Evolutionary conservation across 352 stramenopile species (phyloP).

Genomic region (Phytophthora litchii): DNA sequence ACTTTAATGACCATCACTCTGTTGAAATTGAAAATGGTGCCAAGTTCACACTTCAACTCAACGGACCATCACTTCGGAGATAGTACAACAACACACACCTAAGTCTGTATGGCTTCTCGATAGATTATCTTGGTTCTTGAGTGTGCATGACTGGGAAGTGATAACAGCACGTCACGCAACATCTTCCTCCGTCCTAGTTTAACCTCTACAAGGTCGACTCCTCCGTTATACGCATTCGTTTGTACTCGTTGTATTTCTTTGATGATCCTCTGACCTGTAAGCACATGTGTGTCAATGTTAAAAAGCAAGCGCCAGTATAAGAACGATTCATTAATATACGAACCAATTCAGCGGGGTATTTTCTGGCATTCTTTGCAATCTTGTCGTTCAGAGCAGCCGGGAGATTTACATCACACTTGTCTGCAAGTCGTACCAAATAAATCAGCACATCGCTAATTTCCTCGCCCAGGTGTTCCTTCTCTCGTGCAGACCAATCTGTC

Average conservation of each 20-base stretch:
- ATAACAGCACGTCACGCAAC: too few species aligned
- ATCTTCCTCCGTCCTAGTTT: too few species aligned
- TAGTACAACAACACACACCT: too few species aligned
- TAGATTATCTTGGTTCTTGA: too few species aligned
- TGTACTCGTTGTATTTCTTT: slow-evolving; percentile 87
- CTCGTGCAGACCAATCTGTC: slow-evolving; percentile 71
- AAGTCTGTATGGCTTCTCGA: too few species aligned
- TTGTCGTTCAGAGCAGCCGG: slow-evolving; percentile 90
- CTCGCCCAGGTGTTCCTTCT: slow-evolving; percentile 93
- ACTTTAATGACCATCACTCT: too few species aligned
- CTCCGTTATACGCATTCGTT: slow-evolving; percentile 59
- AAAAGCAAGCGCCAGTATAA: background rate
- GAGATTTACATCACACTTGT: slow-evolving; percentile 92
- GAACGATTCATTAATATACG: background rate
- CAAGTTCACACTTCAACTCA: too few species aligned
- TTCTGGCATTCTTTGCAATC: slow-evolving; percentile 89
- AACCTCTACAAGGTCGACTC: slow-evolving; percentile 44
- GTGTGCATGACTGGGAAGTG: too few species aligned
- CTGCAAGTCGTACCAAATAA: slow-evolving; percentile 95
- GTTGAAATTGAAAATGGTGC: too few species aligned
- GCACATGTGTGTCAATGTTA: background rate
- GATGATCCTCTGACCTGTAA: slow-evolving; percentile 62
- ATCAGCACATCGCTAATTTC: slow-evolving; percentile 98
- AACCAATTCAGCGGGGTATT: slow-evolving; percentile 75
- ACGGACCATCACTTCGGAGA: too few species aligned